These are phyloP conservation scores for Coix lacrymajobi DNA, from an alignment of 176 grass and related monocot species.

Conservation along the genomic window DNA sequence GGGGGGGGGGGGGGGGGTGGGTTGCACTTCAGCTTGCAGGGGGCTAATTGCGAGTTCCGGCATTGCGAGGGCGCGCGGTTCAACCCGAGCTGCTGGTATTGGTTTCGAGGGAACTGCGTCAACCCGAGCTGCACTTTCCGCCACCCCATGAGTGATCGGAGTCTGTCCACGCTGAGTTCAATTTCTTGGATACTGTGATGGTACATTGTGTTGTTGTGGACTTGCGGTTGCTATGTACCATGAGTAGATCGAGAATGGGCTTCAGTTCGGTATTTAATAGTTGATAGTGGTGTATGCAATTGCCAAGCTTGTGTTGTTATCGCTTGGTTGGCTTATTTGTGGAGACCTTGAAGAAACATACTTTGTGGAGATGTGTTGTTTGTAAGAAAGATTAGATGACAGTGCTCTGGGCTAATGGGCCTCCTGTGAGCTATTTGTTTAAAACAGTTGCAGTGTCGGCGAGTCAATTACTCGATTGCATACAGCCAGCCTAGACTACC, in stretches of 20 bases:
- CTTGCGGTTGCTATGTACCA: background rate
- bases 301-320: background rate
- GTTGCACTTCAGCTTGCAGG: slow-evolving; percentile 30
- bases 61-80: slow-evolving; percentile 44
- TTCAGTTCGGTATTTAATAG: background rate
- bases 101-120: slow-evolving; percentile 39
- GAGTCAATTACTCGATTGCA: background rate
- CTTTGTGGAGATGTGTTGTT: background rate
- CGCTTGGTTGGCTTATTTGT: background rate
- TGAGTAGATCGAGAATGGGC: background rate
- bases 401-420: background rate
- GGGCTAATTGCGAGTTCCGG: slow-evolving; percentile 37
- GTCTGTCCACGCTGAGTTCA: background rate
- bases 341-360: background rate
- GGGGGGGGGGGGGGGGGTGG: no score
- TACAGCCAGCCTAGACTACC: background rate
- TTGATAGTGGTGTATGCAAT: background rate
- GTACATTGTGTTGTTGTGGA: background rate
- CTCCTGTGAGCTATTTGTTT: background rate
- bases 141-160: slow-evolving; percentile 33
- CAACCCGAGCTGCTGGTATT: slow-evolving; percentile 48
- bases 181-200: background rate
- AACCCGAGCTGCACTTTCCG: slow-evolving; percentile 49
- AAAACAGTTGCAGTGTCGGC: background rate
- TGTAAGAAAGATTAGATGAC: background rate